phyloP scores from a whole-genome alignment of 2,329 filamentous ascomycete species.

The Botrytis deweyae region DNA sequence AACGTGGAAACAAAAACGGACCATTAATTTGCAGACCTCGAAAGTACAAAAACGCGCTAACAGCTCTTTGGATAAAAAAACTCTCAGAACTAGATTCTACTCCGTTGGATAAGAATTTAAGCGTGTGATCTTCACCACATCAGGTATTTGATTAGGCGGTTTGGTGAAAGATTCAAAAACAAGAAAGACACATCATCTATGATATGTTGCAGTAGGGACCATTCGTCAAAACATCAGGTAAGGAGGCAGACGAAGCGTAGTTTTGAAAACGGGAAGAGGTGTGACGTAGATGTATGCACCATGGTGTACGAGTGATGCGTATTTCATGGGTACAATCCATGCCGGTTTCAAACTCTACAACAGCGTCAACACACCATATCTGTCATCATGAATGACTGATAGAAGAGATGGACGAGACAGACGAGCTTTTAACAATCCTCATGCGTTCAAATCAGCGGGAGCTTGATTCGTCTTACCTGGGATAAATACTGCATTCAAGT shows the following conservation, averaged over 20 bases:
- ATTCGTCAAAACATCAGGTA: neutral
- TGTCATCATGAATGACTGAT: too few species aligned
- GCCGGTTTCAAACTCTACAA: neutral
- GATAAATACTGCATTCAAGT: too few species aligned
- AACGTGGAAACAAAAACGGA: neutral
- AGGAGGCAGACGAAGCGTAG: too few species aligned
- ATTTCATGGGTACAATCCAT: neutral
- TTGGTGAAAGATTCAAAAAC: neutral
- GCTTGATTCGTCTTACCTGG: too few species aligned
- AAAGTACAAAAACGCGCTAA: neutral
- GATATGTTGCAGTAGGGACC: neutral
- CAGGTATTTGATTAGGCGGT: neutral
- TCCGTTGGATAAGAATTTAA: rapidly evolving
- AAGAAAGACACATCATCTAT: neutral
- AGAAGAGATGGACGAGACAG: too few species aligned
- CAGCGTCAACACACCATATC: neutral
- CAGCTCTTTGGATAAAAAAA: neutral
- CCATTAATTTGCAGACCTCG: neutral
- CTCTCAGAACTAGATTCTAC: neutral
- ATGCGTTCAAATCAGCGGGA: neutral
- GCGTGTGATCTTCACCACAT: rapidly evolving
- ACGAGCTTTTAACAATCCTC: neutral
- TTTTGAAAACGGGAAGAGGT: rapidly evolving
- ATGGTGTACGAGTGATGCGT: neutral
- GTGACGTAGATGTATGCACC: neutral